These are phyloP conservation scores for Capsicum chinense DNA, from an alignment of 257 asterid genomes.

Conservation along the genomic window DNA sequence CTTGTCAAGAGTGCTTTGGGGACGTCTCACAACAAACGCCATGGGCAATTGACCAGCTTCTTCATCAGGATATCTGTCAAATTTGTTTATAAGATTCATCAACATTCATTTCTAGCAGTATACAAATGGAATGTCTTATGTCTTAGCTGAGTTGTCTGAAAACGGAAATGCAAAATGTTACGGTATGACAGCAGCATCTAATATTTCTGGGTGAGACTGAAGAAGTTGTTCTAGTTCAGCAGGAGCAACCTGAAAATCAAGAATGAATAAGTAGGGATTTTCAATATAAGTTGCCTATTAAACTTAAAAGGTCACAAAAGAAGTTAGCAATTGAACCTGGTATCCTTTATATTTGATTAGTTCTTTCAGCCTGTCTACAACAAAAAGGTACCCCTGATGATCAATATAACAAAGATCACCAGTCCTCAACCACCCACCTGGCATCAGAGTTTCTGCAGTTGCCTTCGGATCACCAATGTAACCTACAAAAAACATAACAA, in stretches of 20 bases:
- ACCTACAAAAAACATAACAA: conserved; percentile 39
- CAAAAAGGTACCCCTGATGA: conserved; percentile 52
- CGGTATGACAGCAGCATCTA: conserved; percentile 65
- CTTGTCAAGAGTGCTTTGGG: conserved; percentile 43
- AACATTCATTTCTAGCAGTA: neutral
- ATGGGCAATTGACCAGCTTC: conserved; percentile 64
- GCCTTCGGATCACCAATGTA: conserved; percentile 47
- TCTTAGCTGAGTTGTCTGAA: conserved; percentile 16
- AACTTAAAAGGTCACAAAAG: neutral
- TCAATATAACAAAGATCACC: conserved; percentile 62
- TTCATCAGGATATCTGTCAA: conserved; percentile 53
- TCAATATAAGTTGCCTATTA: neutral
- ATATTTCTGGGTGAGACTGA: conserved; percentile 54
- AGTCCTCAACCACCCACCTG: conserved; percentile 56
- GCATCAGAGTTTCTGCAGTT: conserved; percentile 44
- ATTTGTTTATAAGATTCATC: neutral
- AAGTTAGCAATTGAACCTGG: conserved; percentile 45
- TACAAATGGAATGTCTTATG: neutral
- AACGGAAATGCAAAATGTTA: conserved; percentile 31
- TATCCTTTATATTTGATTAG: conserved; percentile 65
- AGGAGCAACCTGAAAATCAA: conserved; percentile 54
- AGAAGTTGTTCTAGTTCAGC: conserved; percentile 65
- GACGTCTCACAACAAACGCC: conserved; percentile 54
- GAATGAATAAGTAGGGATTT: neutral
- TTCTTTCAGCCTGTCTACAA: conserved; percentile 61